Evolutionary conservation across 306 rosid genomes (phyloP).

Genomic region (Cucurbita pepo): DNA sequence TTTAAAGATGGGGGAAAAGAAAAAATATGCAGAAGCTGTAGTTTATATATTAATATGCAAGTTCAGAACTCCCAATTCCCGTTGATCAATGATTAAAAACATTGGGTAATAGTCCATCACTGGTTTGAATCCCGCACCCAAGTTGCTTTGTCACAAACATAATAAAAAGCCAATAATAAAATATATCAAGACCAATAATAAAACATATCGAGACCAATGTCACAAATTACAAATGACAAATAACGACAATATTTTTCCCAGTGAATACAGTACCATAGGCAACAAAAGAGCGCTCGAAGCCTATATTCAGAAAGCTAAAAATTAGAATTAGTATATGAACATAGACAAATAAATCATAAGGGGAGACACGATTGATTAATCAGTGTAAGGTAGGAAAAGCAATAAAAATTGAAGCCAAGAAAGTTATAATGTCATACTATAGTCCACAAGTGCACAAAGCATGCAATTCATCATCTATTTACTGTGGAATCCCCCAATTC

Average conservation of each 20-base stretch:
- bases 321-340: not conserved
- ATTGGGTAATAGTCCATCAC: not conserved
- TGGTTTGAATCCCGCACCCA: not conserved
- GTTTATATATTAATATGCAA: not conserved
- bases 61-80: not conserved
- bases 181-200: not conserved
- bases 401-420: not conserved
- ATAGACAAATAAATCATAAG: not conserved
- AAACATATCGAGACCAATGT: not conserved
- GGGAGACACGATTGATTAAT: not conserved
- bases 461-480: not conserved
- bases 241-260: not conserved
- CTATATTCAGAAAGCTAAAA: not conserved
- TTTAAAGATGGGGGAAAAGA: not conserved
- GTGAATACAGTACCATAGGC: not conserved
- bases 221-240: not conserved
- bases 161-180: not conserved
- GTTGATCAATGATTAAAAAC: not conserved
- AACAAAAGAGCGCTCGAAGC: not conserved
- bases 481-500: not conserved
- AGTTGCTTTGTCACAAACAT: not conserved
- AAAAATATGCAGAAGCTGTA: not conserved
- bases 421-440: not conserved
- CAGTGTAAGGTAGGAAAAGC: not conserved
- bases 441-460: not conserved